Base-by-base conservation (phyloP, 2,329 filamentous ascomycete genomes). In the Saccharata proteae region DNA sequence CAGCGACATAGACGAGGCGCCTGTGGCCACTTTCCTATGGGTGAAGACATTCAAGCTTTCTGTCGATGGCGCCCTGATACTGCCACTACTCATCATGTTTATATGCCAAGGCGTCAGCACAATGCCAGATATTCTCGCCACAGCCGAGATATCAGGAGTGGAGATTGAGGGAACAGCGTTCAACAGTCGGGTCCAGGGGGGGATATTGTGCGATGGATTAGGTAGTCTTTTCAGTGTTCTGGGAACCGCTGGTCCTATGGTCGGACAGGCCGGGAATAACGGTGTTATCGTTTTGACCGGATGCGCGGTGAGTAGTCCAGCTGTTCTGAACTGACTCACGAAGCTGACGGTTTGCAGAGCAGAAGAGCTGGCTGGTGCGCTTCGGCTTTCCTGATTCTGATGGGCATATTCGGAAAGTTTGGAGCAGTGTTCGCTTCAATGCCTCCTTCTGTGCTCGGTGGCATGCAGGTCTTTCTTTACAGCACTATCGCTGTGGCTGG, bases 381-480 rank as follows among this genome's bases (percentile, higher is more conserved):
- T 11, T 45, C 43, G 20, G 42, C 31, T 7, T 43, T 49, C 35
- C 37, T 49, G 16, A 32, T 48, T 11, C 38, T 49, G 4, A 48
- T 48, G 43, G 47, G 45, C 4, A 36, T 48, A 6, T 34, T 48
- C 16, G 46, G 45, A 5, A 49, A 49, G 22, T 48, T 49, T 14
- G 46, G 47, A 5, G 45, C 46, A 6, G 38, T 49, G 3, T 47
- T 48, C 33, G 46, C 47, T 14, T 46, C 41, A 5, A 48, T 49
- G 43, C 45, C 43, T 11, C 46, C 47, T 3, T 58, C 59, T 4
- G 59, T 64, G 5, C 48, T 65, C 1, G 60, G 60, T 4, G 59
- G 60, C 6, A 65, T 65, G 59, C 60, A 64, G 36, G 43, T 48
- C 6, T 49, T 48, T 22, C 36, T 48, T 9, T 48, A 48, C 30